Evolutionary conservation across 306 rosid genomes (phyloP).

Genomic region (Quillaja saponaria): DNA sequence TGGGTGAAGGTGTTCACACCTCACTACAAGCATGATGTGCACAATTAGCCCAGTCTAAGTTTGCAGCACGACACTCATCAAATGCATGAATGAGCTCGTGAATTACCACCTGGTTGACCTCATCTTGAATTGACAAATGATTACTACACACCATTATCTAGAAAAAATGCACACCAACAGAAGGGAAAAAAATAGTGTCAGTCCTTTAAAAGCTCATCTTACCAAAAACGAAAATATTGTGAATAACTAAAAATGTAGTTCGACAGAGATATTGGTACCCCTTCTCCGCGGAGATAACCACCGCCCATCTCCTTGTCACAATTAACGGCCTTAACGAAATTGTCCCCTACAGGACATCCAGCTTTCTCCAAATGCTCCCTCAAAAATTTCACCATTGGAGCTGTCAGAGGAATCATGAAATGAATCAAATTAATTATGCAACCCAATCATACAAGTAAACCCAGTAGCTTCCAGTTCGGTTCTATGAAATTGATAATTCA

Average conservation of each 20-base stretch:
- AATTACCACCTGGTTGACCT: constrained; percentile 70
- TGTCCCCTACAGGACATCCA: constrained; percentile 49
- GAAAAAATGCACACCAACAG: constrained; percentile 22
- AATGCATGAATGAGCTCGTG: constrained; percentile 91
- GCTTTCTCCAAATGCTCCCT: constrained; percentile 50
- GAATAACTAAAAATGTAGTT: neutral
- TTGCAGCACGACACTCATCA: constrained; percentile 80
- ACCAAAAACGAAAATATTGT: neutral
- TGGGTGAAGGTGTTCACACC: constrained; percentile 37
- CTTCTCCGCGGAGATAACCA: constrained; percentile 65
- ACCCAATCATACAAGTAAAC: no score
- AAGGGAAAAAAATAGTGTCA: constrained; percentile 18
- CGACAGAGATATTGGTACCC: constrained; percentile 48
- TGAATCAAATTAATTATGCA: no score
- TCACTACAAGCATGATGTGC: constrained; percentile 97
- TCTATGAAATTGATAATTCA: no score
- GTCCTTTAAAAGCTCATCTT: constrained; percentile 2
- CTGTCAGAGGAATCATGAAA: constrained; percentile 17
- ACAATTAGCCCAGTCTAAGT: constrained; percentile 78
- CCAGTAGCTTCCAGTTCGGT: no score
- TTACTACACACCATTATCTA: constrained; percentile 79
- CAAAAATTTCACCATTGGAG: constrained; percentile 57
- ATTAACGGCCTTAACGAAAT: constrained; percentile 43
- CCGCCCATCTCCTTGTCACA: constrained; percentile 50
- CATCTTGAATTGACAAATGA: constrained; percentile 59